Percentiles rank a stretch among this genome's conserved stretches.
phyloP scores from a whole-genome alignment of 768 basidiomycete genomes.

The Paxillus rubicundulus region DNA sequence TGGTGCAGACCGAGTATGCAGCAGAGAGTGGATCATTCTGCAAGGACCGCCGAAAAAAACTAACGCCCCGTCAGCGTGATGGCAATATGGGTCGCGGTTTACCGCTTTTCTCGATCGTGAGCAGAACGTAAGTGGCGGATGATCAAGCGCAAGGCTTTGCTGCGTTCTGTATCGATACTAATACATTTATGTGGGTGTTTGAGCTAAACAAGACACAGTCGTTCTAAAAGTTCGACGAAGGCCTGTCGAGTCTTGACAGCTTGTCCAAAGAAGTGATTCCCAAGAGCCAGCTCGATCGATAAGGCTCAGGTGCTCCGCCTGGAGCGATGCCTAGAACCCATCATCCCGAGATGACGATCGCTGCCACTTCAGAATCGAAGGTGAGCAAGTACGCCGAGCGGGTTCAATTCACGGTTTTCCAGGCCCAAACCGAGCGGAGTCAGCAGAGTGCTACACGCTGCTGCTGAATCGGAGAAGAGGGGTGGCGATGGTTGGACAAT shows the following conservation, averaged over 20 bases:
- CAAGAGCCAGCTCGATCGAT: neutral
- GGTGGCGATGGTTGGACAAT: no score
- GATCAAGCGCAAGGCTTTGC: neutral
- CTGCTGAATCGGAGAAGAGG: no score
- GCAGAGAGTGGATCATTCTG: no score
- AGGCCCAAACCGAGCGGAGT: neutral
- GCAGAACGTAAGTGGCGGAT: no score
- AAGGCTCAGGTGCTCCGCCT: neutral
- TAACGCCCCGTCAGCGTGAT: no score
- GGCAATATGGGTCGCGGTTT: no score
- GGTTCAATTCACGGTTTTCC: neutral
- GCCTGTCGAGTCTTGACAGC: neutral
- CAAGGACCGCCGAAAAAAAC: no score
- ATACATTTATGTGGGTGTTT: neutral
- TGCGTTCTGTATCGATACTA: no score
- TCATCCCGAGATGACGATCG: neutral
- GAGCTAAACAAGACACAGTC: neutral
- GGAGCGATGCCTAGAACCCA: neutral
- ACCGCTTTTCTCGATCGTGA: no score
- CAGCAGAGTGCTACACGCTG: neutral
- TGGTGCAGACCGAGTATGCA: no score
- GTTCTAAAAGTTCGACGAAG: no score
- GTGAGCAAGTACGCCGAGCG: neutral
- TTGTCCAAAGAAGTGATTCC: neutral
- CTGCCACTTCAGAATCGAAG: neutral